A percentile compares a stretch with the other conserved stretches of the same genome.
phyloP scores from a whole-genome alignment of 2,329 filamentous ascomycete genomes.

The Rutstroemia sp. region DNA sequence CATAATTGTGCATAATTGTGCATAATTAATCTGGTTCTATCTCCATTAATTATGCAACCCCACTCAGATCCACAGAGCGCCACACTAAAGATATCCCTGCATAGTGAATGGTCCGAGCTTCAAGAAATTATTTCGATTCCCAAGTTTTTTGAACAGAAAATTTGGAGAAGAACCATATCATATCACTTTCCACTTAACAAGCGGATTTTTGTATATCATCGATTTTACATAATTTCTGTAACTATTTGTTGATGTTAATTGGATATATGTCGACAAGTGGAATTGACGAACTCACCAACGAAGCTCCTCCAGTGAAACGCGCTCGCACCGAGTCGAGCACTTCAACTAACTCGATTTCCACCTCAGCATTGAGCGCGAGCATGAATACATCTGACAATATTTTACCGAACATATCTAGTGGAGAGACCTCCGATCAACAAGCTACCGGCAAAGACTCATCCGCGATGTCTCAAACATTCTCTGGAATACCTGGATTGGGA shows the following conservation, averaged over 20 bases:
- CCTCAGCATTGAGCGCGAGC: background rate
- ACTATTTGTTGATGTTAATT: background rate
- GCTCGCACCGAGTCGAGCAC: background rate
- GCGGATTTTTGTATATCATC: too few relatives aligned
- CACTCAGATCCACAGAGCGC: background rate
- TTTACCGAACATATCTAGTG: background rate
- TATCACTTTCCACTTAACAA: too few relatives aligned
- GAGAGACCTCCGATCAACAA: background rate
- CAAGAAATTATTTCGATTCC: background rate
- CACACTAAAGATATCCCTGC: background rate
- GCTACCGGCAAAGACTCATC: background rate
- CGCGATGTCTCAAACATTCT: background rate
- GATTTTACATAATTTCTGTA: background rate
- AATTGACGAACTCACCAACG: background rate
- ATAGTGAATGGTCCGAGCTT: background rate
- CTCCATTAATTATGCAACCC: background rate
- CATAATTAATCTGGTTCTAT: too few relatives aligned
- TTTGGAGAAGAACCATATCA: constrained; percentile 1
- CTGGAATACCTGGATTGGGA: constrained; percentile 9
- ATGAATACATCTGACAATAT: background rate
- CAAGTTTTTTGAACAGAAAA: background rate
- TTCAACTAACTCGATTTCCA: background rate
- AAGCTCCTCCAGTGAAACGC: background rate
- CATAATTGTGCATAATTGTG: background rate
- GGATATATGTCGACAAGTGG: background rate